phyloP scores from a whole-genome alignment of 371 early-diverging fungal species.

The Mucor racemosus region DNA sequence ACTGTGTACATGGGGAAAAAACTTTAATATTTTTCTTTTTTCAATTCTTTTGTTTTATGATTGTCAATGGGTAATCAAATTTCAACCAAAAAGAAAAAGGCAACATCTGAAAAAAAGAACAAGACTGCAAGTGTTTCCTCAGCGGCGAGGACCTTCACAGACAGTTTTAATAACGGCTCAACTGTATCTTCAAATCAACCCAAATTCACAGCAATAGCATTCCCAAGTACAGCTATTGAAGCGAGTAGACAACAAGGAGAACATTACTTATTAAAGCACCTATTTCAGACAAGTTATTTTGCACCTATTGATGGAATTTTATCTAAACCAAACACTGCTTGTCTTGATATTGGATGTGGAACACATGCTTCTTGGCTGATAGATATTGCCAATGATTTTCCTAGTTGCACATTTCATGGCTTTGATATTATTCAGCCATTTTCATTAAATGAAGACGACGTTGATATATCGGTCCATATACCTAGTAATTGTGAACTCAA shows the following conservation, averaged over 20 bases:
- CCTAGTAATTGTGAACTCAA: constrained; percentile 33
- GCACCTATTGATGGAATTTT: constrained; percentile 37
- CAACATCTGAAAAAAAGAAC: background rate
- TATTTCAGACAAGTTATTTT: constrained; percentile 42
- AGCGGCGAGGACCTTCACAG: constrained; percentile 3
- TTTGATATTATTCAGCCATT: constrained; percentile 33
- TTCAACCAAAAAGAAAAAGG: background rate
- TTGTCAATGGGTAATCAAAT: constrained; percentile 8
- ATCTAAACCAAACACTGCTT: constrained; percentile 8
- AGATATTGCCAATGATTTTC: constrained; percentile 45
- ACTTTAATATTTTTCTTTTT: background rate
- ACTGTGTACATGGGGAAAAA: background rate
- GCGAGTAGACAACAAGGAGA: constrained; percentile 26
- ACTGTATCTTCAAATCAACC: constrained; percentile 13
- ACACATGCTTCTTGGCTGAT: constrained; percentile 35
- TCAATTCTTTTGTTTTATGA: background rate
- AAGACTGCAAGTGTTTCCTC: background rate
- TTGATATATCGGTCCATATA: constrained; percentile 12
- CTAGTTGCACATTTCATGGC: constrained; percentile 35
- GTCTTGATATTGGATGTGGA: constrained; percentile 45
- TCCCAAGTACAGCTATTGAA: constrained; percentile 28
- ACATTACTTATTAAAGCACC: constrained; percentile 41
- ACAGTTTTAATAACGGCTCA: constrained; percentile 3
- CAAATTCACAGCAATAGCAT: constrained; percentile 15
- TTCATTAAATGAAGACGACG: constrained; percentile 3